These are phyloP conservation scores for Aurinia saxatilis DNA, from an alignment of 345 rosid genomes.

Conservation along the genomic window DNA sequence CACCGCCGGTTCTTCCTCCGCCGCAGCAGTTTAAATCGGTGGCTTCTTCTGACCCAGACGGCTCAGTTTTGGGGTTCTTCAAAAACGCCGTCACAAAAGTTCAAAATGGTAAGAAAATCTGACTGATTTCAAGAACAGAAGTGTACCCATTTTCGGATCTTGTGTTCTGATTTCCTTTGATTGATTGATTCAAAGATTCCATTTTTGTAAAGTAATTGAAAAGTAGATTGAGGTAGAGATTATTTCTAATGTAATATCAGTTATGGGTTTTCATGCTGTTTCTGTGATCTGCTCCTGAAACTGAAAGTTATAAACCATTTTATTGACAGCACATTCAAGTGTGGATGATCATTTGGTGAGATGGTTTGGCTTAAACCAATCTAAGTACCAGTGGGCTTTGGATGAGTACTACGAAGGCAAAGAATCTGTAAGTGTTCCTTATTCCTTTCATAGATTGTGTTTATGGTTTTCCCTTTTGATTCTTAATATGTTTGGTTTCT, in stretches of 20 bases:
- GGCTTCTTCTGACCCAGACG: conserved; percentile 24
- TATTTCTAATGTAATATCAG: neutral
- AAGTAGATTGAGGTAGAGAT: neutral
- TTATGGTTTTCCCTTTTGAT: neutral
- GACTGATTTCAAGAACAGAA: neutral
- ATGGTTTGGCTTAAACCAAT: conserved; percentile 98
- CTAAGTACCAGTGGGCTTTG: conserved; percentile 98
- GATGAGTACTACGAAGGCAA: conserved; percentile 88
- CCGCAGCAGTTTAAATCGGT: conserved; percentile 44
- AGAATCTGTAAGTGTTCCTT: conserved; percentile 51
- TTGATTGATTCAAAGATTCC: conserved; percentile 5
- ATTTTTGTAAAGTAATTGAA: neutral
- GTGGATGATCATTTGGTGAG: conserved; percentile 94
- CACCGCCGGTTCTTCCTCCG: conserved; percentile 40
- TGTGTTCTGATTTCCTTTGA: neutral
- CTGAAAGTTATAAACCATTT: neutral
- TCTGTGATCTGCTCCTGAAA: neutral
- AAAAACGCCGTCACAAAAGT: conserved; percentile 64
- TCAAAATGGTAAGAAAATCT: conserved; percentile 56
- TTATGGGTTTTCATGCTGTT: neutral
- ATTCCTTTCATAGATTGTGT: neutral
- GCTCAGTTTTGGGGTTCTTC: conserved; percentile 62
- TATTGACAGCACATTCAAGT: conserved; percentile 74
- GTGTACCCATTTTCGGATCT: conserved; percentile 15
- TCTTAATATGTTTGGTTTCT: neutral